phyloP scores from a whole-genome alignment of 2,329 filamentous ascomycete species.

The Aspergillus transmontanensis region DNA sequence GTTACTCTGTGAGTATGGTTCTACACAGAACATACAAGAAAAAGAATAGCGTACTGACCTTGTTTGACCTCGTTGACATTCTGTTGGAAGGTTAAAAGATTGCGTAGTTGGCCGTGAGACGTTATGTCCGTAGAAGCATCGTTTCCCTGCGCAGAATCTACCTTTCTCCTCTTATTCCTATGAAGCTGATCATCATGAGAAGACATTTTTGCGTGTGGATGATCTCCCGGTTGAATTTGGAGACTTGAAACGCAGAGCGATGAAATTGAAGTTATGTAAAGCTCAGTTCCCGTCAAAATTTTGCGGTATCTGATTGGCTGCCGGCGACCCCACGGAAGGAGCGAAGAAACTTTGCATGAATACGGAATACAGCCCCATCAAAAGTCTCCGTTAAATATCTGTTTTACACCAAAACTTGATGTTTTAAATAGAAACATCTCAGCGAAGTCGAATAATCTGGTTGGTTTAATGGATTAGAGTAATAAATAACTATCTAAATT shows the following conservation, averaged over 20 bases:
- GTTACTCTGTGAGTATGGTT: slow-evolving; percentile 1
- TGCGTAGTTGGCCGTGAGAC: slow-evolving; percentile 66
- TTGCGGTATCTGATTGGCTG: slow-evolving; percentile 23
- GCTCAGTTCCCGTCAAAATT: slow-evolving; percentile 20
- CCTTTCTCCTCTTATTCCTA: slow-evolving; percentile 43
- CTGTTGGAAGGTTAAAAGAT: slow-evolving; percentile 71
- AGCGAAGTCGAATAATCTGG: too few relatives aligned
- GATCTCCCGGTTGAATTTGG: slow-evolving; percentile 19
- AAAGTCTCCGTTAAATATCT: too few relatives aligned
- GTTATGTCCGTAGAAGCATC: slow-evolving; percentile 31
- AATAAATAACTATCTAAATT: too few relatives aligned
- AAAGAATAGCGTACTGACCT: slow-evolving; percentile 57
- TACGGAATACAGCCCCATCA: too few relatives aligned
- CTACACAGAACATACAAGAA: neutral
- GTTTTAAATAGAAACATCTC: too few relatives aligned
- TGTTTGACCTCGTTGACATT: slow-evolving; percentile 61
- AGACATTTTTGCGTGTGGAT: slow-evolving; percentile 32
- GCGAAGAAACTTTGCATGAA: neutral
- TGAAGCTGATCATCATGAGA: slow-evolving; percentile 35
- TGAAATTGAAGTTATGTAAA: slow-evolving; percentile 10
- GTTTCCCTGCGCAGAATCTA: slow-evolving; percentile 30
- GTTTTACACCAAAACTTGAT: too few relatives aligned
- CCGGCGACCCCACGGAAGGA: neutral
- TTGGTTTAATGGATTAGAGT: too few relatives aligned
- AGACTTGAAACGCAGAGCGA: slow-evolving; percentile 3